Base-by-base conservation (phyloP, 75 land plant genomes). In the Picea sitchensis region DNA sequence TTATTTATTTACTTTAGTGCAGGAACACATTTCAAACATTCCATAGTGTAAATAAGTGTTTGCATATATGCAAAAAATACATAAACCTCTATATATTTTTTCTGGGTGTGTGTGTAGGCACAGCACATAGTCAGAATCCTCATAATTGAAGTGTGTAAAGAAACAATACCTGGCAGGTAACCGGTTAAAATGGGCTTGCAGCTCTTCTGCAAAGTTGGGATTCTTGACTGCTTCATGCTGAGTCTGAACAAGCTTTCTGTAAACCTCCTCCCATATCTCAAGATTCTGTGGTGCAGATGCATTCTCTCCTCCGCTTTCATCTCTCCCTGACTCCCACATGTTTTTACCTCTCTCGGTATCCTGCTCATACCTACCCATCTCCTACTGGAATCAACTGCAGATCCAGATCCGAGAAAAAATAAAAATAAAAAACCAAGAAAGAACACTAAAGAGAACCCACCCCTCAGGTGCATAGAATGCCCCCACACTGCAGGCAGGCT, bases 141-240 rank as follows among this genome's bases (percentile, higher is more conserved):
- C 56, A 1, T 8, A 51, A 51, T 51, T 51, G 56, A 51, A 51
- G 56, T 51, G 12, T 71, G 11, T 11, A 44, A 47, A 71, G 51
- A 71, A 71, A 44, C 56, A 51, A 51, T 71, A 47, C 73, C 73
- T 71, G 73, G 54, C 23, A 18, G 73, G 73, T 71, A 71, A 44
- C 47, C 73, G 73, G 23, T 71, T 41, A 41, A 71, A 71, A 71
- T 71, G 73, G 44, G 73, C 73, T 71, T 71, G 73, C 23, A 71
- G 44, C 26, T 44, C 14, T n/a, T 71, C 73, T 41, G 73, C 73
- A 71, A n/a, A 71, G 13, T 71, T 71, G 41, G 73, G 36, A 71
- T 44, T 38, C 23, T 71, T 71, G 3, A 71, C 73, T 38, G 54
- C 73, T 13, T 38, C 73, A 36, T 71, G 20, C 23, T 71, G 41